Conservation (phyloP, 2,329 filamentous ascomycete species). For the Talaromyces piceae region DNA sequence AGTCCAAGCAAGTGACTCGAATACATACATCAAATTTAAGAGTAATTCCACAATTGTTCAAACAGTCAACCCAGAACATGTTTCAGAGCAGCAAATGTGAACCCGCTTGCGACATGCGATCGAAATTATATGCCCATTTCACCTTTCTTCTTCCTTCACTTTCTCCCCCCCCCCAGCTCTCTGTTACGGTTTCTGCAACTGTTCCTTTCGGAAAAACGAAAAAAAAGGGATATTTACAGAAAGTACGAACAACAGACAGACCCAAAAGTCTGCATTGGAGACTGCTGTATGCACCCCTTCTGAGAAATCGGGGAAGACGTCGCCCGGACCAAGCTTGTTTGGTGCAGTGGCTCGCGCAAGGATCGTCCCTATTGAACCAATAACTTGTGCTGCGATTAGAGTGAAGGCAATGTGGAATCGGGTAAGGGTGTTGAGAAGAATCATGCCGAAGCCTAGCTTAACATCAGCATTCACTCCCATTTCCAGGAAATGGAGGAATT, state of each 20-base stretch:
- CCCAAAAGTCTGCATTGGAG: slow-evolving; percentile 16
- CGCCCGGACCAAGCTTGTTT: slow-evolving; percentile 49
- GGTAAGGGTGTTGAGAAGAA: slow-evolving; percentile 53
- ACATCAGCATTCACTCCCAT: not conserved
- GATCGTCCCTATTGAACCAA: slow-evolving; percentile 52
- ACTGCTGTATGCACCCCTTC: slow-evolving; percentile 12
- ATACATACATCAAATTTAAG: too few relatives aligned
- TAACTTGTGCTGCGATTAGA: slow-evolving; percentile 43
- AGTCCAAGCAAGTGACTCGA: too few relatives aligned
- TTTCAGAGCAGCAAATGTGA: not conserved
- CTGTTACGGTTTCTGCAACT: slow-evolving; percentile 18
- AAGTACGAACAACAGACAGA: slow-evolving; percentile 43
- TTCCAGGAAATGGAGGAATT: not conserved
- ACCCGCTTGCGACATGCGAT: not conserved
- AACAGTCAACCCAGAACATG: not conserved
- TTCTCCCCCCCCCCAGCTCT: not conserved
- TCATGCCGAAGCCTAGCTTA: slow-evolving; percentile 46
- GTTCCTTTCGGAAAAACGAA: slow-evolving; percentile 34
- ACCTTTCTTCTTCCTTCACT: not conserved
- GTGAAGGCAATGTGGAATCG: slow-evolving; percentile 46
- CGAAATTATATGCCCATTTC: not conserved
- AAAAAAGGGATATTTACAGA: slow-evolving; percentile 51
- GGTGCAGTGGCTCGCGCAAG: slow-evolving; percentile 50
- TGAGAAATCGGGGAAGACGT: slow-evolving; percentile 50
- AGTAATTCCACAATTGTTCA: too few relatives aligned